Conservation (phyloP, 2,329 filamentous ascomycete genomes). For the Pestalotiopsis sp. region DNA sequence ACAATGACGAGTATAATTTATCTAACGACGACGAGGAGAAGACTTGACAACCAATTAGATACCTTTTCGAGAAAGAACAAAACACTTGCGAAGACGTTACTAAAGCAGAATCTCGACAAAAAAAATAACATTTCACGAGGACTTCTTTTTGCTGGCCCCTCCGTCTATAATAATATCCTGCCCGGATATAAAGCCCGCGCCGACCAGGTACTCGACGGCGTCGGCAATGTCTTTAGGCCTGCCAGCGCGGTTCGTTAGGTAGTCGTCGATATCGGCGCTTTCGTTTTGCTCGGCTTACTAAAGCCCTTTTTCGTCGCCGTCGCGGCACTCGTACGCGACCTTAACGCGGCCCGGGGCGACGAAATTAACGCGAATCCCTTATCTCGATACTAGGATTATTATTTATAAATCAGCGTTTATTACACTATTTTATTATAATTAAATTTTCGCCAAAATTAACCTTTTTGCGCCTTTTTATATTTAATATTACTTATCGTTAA, state of each 20-base stretch:
- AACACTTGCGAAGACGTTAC: too few relatives aligned
- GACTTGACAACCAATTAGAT: too few relatives aligned
- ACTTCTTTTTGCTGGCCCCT: conserved; percentile 28
- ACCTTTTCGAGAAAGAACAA: too few relatives aligned
- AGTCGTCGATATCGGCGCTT: conserved; percentile 42
- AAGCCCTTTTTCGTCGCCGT: conserved; percentile 42
- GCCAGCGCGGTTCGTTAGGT: conserved; percentile 46
- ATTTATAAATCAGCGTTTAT: too few relatives aligned
- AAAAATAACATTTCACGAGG: background rate
- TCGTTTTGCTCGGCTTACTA: conserved; percentile 33
- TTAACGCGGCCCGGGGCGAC: conserved; percentile 49
- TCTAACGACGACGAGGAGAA: too few relatives aligned
- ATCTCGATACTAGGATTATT: conserved; percentile 19
- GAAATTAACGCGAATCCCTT: conserved; percentile 39
- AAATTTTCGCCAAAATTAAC: too few relatives aligned
- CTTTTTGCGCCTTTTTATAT: too few relatives aligned
- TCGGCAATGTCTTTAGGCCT: conserved; percentile 47
- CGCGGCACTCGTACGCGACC: conserved; percentile 46
- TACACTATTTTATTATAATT: too few relatives aligned
- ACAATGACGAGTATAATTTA: too few relatives aligned
- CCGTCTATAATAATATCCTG: conserved; percentile 31
- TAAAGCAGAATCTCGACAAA: too few relatives aligned
- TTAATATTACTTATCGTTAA: too few relatives aligned
- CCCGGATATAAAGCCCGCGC: conserved; percentile 31
- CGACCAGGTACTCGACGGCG: conserved; percentile 39